phyloP scores from a whole-genome alignment of 495 filamentous ascomycete species.

The Staphylotrichum longicolle region DNA sequence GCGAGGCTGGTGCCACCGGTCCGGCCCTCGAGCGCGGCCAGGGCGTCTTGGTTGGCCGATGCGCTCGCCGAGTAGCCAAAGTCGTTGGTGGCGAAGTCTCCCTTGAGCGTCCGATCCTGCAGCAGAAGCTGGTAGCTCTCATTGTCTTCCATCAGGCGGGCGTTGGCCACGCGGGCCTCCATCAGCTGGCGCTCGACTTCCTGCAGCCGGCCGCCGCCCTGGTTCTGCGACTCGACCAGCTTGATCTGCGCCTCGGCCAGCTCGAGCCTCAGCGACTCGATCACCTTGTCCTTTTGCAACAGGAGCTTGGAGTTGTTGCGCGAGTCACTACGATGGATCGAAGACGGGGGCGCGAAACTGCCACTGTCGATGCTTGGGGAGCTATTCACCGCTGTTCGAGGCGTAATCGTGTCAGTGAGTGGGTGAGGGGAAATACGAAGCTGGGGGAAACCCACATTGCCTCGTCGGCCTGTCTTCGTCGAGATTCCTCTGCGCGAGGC shows the following conservation, averaged over 20 bases:
- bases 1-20: conserved; percentile 65
- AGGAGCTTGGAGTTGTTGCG: conserved; percentile 83
- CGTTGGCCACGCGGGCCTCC: conserved; percentile 90
- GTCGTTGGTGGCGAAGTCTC: conserved; percentile 83
- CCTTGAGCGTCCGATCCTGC: conserved; percentile 88
- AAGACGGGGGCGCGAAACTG: conserved; percentile 85
- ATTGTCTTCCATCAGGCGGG: conserved; percentile 95
- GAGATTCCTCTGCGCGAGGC: conserved; percentile 67
- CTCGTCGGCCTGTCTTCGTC: conserved; percentile 65
- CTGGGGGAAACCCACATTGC: conserved; percentile 57
- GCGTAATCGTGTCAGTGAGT: conserved; percentile 16
- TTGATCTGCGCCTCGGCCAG: conserved; percentile 94
- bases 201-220: conserved; percentile 76
- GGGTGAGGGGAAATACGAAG: not conserved
- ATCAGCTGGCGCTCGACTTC: conserved; percentile 85
- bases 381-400: conserved; percentile 49
- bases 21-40: conserved; percentile 55
- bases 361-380: conserved; percentile 58
- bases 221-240: conserved; percentile 89
- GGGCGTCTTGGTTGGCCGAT: conserved; percentile 53
- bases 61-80: conserved; percentile 63
- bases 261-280: conserved; percentile 87
- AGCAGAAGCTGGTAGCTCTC: conserved; percentile 95
- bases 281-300: conserved; percentile 92
- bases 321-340: conserved; percentile 75